Base-by-base conservation (phyloP, 805 yeast species). In the Candida lessepsii region DNA sequence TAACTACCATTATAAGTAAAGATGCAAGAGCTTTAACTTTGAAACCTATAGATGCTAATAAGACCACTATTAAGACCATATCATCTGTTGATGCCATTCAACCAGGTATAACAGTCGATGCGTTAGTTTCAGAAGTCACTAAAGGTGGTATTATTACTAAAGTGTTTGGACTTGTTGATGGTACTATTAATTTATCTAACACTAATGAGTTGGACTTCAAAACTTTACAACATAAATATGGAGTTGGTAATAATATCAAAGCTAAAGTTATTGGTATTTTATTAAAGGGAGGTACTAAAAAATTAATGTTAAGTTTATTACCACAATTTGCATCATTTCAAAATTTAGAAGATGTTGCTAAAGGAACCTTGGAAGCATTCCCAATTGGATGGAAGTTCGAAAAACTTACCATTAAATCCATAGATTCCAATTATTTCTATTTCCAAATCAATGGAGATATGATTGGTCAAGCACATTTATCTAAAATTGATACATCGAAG, bases 71-170 rank as follows among this genome's bases (percentile, higher is more conserved):
- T 5, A 55, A 77, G 6, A 56, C 77, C 3, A 80, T 84, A 30
- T 72, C 88, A 1, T 79, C 95, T 2, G 67, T 87, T 15, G 95
- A 89, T 52, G 79, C 95, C 3, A 74, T 90, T 19, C 74, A 85
- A 27, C 95, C 99, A 2, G 99, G 99, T 52, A 76, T 81, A 48
- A 54, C 81, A 9, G 87, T 90, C 8, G 88, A 85, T 43, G 85
- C 89, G 5, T 63, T 82, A 20, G 75, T 89, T 15, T 73, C 83
- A 15, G 80, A 78, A 7, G 73, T 80, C 15, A 60, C 73, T 19
- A 57, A 66, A 7, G 62, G 75, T 26, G 99, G 99, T 46, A 61
- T 87, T 13, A 60, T 73, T n/a, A 77, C 85, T 47, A 84, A 80
- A 56, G 81, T 79, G 0, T 81, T 81, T 49, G 96, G 96, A 39